A percentile compares a stretch with the other conserved stretches of the same genome.
phyloP scores from a whole-genome alignment of 352 stramenopile species.

The Stramenopiles sp. region DNA sequence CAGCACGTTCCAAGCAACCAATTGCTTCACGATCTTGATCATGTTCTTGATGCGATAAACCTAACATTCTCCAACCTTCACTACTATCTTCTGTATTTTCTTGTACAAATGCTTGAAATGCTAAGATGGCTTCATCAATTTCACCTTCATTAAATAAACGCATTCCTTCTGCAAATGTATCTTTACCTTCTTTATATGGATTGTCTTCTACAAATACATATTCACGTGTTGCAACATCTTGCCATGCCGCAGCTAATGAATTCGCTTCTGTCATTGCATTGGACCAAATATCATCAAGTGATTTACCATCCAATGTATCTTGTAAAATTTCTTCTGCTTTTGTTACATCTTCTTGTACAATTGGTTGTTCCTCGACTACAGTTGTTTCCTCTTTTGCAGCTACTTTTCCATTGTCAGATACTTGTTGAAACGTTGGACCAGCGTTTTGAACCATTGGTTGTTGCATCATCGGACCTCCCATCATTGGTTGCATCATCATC shows the following conservation, averaged over 20 bases:
- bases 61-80: slow-evolving; percentile 77
- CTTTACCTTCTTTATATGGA: slow-evolving; percentile 9
- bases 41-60: slow-evolving; percentile 81
- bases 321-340: background rate
- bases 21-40: slow-evolving; percentile 86
- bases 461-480: background rate
- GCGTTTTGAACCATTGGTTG: background rate
- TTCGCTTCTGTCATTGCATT: background rate
- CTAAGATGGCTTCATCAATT: slow-evolving; percentile 67
- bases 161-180: slow-evolving; percentile 26
- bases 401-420: background rate
- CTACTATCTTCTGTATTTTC: slow-evolving; percentile 67
- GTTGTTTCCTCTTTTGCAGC: background rate
- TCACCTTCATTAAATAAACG: slow-evolving; percentile 65
- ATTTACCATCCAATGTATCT: background rate
- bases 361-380: background rate
- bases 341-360: background rate
- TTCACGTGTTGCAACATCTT: background rate
- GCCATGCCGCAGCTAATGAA: background rate
- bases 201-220: background rate
- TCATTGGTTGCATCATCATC: background rate
- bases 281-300: background rate
- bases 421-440: background rate
- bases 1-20: slow-evolving; percentile 66
- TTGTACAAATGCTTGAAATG: slow-evolving; percentile 81